phyloP scores from a whole-genome alignment of 495 filamentous ascomycete species.

The Penicillium odoratum region DNA sequence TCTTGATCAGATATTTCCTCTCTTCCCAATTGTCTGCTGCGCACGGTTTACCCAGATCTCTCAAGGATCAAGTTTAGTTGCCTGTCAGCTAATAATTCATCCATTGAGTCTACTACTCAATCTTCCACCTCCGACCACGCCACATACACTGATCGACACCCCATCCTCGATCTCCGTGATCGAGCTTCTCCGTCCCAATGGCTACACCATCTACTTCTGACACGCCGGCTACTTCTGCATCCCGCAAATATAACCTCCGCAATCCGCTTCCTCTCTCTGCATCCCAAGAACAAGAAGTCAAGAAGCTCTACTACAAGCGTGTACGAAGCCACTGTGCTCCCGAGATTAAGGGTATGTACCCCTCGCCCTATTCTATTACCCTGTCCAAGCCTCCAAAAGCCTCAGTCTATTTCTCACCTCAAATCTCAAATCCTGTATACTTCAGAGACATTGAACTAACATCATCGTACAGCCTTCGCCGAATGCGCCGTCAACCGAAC shows the following conservation, averaged over 20 bases:
- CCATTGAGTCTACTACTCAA: constrained; percentile 2
- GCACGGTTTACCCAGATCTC: no score
- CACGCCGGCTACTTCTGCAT: constrained; percentile 17
- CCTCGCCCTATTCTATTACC: background rate
- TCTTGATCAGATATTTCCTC: constrained; percentile 3
- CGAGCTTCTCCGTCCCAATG: constrained; percentile 24
- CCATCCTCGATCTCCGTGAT: constrained; percentile 18
- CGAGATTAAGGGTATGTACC: constrained; percentile 77
- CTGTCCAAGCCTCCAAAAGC: background rate
- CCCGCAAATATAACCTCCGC: constrained; percentile 47
- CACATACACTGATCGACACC: constrained; percentile 5
- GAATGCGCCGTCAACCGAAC: constrained; percentile 85
- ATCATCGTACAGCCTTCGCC: constrained; percentile 67
- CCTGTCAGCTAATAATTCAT: background rate
- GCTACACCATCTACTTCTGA: constrained; percentile 25
- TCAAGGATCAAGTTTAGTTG: background rate
- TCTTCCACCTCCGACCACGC: background rate
- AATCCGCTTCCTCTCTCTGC: constrained; percentile 94
- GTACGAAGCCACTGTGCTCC: constrained; percentile 76
- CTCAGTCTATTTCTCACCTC: background rate
- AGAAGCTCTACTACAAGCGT: constrained; percentile 83
- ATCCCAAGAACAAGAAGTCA: constrained; percentile 85
- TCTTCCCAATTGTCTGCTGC: constrained; percentile 6
- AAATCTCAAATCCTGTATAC: background rate
- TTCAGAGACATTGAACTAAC: background rate